Evolutionary conservation across 2,329 filamentous ascomycete genomes (phyloP), one percentile per base, ranked within the genome.

Genomic region (Nigrospora sphaerica): DNA sequence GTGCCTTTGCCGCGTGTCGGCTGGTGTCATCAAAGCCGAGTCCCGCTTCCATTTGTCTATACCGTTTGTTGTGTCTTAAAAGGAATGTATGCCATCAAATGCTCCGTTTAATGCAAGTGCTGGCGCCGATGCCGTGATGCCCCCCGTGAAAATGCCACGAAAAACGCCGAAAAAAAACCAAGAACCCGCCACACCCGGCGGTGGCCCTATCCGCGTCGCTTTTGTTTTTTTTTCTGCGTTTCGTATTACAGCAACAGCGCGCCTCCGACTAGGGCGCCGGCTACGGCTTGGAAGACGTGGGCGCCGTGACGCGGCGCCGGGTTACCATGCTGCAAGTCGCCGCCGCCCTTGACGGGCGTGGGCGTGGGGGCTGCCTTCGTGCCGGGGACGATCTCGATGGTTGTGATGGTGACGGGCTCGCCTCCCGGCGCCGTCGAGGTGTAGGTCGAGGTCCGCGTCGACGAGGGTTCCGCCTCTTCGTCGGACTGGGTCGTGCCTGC

Each of bases 391-490:
- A 62, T 50, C 5, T 53, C 50, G 28, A 62, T 55, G 6, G 57
- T 56, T 11, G 58, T 62, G n/a, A 63, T 53, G 14, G 59, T 62
- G 9, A 57, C 61, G 46, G 59, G 47, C 3, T 49, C 57, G 9
- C 61, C 61, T 34, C 54, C 58, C 2, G 60, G 56, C 2, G 61
- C 53, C 3, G 61, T 63, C 14, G 56, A 59, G 9, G 54, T 58
- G 32, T 55, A 60, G 3, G 56, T 62, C n/a, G 57, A 59, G 10
- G 59, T 62, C 28, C 40, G 56, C 53, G 31, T 53, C 6, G 34
- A 16, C 3, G 40, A 16, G n/a, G 40, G n/a, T 3, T 3, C 31
- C 23, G 7, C 10, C 23, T 17, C 14, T 43, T 17, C n/a, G 18
- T 18, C 19, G 3, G 40, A 16, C 31, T 28, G 23, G 23, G 36